Evolutionary conservation across 805 yeast species (phyloP), one percentile per base, ranked within the genome.

Genomic region (Metschnikowia matae): DNA sequence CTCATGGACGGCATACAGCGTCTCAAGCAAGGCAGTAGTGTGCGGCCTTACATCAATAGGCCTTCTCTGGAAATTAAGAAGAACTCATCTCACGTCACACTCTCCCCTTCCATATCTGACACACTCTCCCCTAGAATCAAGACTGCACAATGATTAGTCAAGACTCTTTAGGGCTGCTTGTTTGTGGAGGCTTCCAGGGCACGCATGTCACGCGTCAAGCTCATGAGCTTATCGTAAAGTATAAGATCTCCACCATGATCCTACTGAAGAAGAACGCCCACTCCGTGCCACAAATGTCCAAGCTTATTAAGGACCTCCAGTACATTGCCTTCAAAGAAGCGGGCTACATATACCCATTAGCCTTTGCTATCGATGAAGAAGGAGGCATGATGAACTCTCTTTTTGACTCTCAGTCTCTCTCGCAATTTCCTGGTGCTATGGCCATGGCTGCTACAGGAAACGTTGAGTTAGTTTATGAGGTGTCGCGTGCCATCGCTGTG

Each of bases 371-470:
- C 15, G 86, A 82, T 60, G 83, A 80, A 61, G 87, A 82, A 58
- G 81, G 84, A 6, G 86, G 86, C 1, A 78, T 80, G 82, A 70
- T 82, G 63, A 81, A 81, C 62, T 74, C 81, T 31, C 66, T 82
- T 42, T 78, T 77, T 58, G 86, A 82, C 60, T 71, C 75, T 8
- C 71, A 72, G 8, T 67, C 64, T 50, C 62, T 82, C 18, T 75
- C 82, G 8, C 85, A 81, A 60, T 81, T 78, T 57, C 87, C 87
- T 0, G 81, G 85, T 4, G 83, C 84, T 26, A 82, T 82, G 86
- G 85, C 83, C 3, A 62, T 82, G 20, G 79, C 80, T 2, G 84
- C 85, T 18, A 73, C 83, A 0, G 78, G 78, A 10, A 75, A 78
- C 48, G 59, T 67, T 11, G 74, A 74, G 4, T 60, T 81, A 52